phyloP scores from a whole-genome alignment of 352 stramenopile species.

The Phytopythium boreale region DNA sequence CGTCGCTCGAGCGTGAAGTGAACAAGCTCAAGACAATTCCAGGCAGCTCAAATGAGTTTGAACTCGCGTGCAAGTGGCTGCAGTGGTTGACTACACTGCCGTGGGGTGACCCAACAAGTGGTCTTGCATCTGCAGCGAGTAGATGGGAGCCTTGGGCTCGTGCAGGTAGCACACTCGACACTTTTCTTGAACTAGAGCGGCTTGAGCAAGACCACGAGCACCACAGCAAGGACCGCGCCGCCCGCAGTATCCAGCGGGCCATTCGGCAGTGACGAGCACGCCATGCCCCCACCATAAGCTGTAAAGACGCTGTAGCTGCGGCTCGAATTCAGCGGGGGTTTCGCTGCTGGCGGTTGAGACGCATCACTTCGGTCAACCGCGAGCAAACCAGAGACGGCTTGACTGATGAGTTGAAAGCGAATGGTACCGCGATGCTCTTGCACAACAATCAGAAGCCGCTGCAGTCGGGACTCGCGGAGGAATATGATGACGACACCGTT shows the following conservation, averaged over 20 bases:
- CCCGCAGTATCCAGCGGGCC: constrained; percentile 33
- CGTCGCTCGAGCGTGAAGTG: constrained; percentile 45
- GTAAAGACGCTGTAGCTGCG: constrained; percentile 8
- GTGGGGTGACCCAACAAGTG: constrained; percentile 32
- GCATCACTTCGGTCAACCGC: not conserved
- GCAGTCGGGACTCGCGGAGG: not conserved
- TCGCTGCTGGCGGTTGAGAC: constrained; percentile 2
- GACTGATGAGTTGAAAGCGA: not conserved
- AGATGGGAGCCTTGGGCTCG: constrained; percentile 16
- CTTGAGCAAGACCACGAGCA: constrained; percentile 21
- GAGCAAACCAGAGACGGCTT: not conserved
- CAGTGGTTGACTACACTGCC: constrained; percentile 58
- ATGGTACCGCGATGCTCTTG: not conserved
- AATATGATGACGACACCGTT: not conserved
- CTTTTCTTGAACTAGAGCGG: constrained; percentile 41
- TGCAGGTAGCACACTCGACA: constrained; percentile 11
- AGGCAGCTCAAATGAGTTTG: constrained; percentile 26
- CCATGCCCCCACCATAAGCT: not conserved
- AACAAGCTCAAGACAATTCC: constrained; percentile 33
- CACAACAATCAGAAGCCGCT: not conserved
- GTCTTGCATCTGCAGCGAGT: constrained; percentile 6
- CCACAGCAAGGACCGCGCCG: constrained; percentile 16
- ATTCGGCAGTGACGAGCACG: constrained; percentile 33
- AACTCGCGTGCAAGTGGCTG: constrained; percentile 40
- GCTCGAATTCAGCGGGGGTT: constrained; percentile 32